A percentile compares a stretch with the other conserved stretches of the same genome.
phyloP scores from a whole-genome alignment of 108 stramenopile species.

The Skeletonema tropicum region DNA sequence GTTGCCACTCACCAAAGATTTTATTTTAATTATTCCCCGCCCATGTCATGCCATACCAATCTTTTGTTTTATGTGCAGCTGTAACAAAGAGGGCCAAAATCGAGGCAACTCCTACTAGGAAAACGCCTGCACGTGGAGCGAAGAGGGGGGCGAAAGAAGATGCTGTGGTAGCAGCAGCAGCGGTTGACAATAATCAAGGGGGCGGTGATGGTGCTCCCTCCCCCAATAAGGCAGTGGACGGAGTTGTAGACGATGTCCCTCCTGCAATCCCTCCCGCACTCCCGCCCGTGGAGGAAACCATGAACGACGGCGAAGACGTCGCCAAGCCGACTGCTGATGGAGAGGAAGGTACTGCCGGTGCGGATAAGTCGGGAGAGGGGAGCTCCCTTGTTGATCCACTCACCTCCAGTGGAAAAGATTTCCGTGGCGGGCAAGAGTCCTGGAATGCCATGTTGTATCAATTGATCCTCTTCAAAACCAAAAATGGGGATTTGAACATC shows the following conservation, averaged over 20 bases:
- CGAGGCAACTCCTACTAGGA: slow-evolving; percentile 1
- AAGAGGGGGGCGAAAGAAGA: slow-evolving; percentile 10
- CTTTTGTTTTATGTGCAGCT: neutral
- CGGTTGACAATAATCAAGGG: neutral
- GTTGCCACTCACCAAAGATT: neutral
- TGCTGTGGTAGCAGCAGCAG: neutral
- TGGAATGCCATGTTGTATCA: slow-evolving; percentile 53
- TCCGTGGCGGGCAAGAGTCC: slow-evolving; percentile 11
- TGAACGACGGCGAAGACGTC: slow-evolving; percentile 3
- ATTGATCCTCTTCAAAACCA: slow-evolving; percentile 45
- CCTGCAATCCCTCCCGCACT: neutral
- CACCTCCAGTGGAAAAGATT: slow-evolving; percentile 10
- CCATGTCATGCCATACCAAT: too few species aligned
- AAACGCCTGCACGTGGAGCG: neutral
- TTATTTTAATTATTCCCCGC: neutral
- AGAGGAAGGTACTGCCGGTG: neutral
- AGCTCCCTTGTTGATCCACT: neutral
- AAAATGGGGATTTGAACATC: slow-evolving; percentile 38
- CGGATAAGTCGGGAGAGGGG: neutral
- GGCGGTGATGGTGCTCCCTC: neutral
- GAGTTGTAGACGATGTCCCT: neutral
- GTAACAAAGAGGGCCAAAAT: slow-evolving; percentile 1
- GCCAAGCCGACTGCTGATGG: neutral
- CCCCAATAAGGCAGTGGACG: neutral
- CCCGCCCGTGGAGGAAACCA: neutral